Percentiles rank a stretch among this genome's conserved stretches.
Evolutionary conservation across 768 basidiomycete genomes (phyloP).

Genomic region (Mycena rosella): DNA sequence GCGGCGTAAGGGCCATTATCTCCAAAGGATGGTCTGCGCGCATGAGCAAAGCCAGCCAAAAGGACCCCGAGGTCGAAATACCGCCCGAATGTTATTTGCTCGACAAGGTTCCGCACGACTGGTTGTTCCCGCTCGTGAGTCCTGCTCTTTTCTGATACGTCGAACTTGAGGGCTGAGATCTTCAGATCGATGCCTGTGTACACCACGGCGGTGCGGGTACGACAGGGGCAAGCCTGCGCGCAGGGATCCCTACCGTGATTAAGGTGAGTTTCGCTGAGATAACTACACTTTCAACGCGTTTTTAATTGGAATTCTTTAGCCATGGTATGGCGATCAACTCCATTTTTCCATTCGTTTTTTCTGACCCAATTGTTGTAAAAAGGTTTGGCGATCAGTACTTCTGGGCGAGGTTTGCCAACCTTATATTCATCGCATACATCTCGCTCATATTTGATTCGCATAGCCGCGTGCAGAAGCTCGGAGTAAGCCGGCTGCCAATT

Average conservation of each 20-base stretch:
- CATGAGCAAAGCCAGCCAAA: slow-evolving; percentile 55
- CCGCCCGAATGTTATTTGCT: slow-evolving; percentile 68
- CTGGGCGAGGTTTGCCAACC: slow-evolving; percentile 57
- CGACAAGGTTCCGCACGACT: slow-evolving; percentile 79
- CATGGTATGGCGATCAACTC: too few species aligned
- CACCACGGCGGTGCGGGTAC: slow-evolving; percentile 73
- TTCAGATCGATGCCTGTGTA: slow-evolving; percentile 64
- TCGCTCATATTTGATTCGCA: not conserved
- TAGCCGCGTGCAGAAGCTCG: slow-evolving; percentile 65
- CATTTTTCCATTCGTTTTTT: too few species aligned
- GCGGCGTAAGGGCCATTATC: slow-evolving; percentile 75
- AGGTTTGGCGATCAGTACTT: slow-evolving; percentile 78
- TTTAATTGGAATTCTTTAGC: too few species aligned
- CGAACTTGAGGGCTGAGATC: too few species aligned
- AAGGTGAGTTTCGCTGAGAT: too few species aligned
- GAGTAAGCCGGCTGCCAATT: slow-evolving; percentile 30
- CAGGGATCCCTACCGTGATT: slow-evolving; percentile 74
- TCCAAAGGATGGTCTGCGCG: slow-evolving; percentile 77
- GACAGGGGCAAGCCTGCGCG: slow-evolving; percentile 73
- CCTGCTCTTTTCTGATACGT: too few species aligned
- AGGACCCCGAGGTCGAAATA: slow-evolving; percentile 57
- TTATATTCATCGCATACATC: too few species aligned
- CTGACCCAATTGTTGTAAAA: too few species aligned
- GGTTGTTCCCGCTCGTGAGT: slow-evolving; percentile 60
- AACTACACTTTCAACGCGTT: too few species aligned